These are phyloP conservation scores for Penicillium coffeae DNA, from an alignment of 495 filamentous ascomycete genomes.

Conservation along the genomic window DNA sequence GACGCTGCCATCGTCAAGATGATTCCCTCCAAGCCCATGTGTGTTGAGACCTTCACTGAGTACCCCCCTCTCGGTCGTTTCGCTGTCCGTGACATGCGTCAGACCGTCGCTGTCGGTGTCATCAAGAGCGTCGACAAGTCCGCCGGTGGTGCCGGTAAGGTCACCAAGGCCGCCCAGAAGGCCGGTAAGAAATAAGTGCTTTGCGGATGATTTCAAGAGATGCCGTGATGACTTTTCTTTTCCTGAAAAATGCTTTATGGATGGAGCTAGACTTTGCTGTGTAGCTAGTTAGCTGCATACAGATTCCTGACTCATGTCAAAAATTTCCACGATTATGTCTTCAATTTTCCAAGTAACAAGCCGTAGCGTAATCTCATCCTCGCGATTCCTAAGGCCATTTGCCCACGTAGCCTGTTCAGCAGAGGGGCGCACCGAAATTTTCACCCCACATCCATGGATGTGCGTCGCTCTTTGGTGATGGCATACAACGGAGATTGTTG, in stretches of 20 bases:
- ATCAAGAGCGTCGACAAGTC: slow-evolving; percentile 84
- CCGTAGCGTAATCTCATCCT: too few relatives aligned
- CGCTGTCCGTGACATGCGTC: slow-evolving; percentile 87
- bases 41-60: slow-evolving; percentile 99
- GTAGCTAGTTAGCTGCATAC: slow-evolving; percentile 26
- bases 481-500: too few relatives aligned
- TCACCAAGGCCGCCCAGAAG: slow-evolving; percentile 71
- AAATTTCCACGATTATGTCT: slow-evolving; percentile 3
- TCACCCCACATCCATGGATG: too few relatives aligned
- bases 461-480: too few relatives aligned
- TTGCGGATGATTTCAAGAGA: slow-evolving; percentile 26
- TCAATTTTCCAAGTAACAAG: too few relatives aligned
- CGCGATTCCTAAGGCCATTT: too few relatives aligned
- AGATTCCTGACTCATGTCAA: slow-evolving; percentile 21
- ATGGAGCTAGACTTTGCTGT: slow-evolving; percentile 29
- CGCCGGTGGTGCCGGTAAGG: slow-evolving; percentile 63
- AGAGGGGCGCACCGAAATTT: too few relatives aligned
- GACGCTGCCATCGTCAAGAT: slow-evolving; percentile 99
- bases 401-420: too few relatives aligned
- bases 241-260: slow-evolving; percentile 28
- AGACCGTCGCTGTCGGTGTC: slow-evolving; percentile 97
- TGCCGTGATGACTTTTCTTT: slow-evolving; percentile 34
- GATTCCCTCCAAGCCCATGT: slow-evolving; percentile 99
- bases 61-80: slow-evolving; percentile 99
- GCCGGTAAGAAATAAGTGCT: slow-evolving; percentile 63